Conservation (phyloP, 2,329 filamentous ascomycete genomes). For the Parasarocladium wereldwijsianum region DNA sequence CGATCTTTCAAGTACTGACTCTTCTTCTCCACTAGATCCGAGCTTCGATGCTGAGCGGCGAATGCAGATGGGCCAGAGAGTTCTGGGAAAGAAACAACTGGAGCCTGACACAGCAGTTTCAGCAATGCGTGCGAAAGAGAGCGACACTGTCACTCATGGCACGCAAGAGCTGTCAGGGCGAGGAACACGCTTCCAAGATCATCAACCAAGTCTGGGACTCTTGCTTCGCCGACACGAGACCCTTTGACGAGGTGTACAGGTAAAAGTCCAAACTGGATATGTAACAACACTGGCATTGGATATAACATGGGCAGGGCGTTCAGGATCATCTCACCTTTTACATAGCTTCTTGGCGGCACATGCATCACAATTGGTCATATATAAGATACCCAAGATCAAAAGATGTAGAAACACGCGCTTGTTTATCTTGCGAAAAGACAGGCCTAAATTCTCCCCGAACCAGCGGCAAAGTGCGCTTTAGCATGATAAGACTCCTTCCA, state of each 20-base stretch:
- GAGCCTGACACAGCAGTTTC: constrained; percentile 82
- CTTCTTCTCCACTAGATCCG: constrained; percentile 48
- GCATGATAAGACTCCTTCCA: too few species aligned
- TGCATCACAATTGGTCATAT: too few species aligned
- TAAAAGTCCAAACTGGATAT: constrained; percentile 20
- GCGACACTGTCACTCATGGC: constrained; percentile 68
- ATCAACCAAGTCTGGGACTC: constrained; percentile 99
- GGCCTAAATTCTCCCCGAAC: too few species aligned
- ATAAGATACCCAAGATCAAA: too few species aligned
- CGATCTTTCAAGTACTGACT: neutral
- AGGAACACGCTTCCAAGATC: constrained; percentile 71
- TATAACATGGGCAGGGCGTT: constrained; percentile 1
- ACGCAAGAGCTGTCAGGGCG: constrained; percentile 68
- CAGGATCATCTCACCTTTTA: constrained; percentile 4
- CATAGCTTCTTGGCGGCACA: too few species aligned
- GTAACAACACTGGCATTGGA: neutral
- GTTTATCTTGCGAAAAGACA: too few species aligned
- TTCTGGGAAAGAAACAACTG: constrained; percentile 75
- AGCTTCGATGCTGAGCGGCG: constrained; percentile 81
- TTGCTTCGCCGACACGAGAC: constrained; percentile 84
- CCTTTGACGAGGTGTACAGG: constrained; percentile 93
- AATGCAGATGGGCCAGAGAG: constrained; percentile 82
- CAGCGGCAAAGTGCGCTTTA: too few species aligned
- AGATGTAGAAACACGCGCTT: too few species aligned
- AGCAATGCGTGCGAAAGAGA: constrained; percentile 74